Percentiles rank a stretch among this genome's conserved stretches.
phyloP scores from a whole-genome alignment of 192 early-diverging fungal species.

The Coemansia sp. region DNA sequence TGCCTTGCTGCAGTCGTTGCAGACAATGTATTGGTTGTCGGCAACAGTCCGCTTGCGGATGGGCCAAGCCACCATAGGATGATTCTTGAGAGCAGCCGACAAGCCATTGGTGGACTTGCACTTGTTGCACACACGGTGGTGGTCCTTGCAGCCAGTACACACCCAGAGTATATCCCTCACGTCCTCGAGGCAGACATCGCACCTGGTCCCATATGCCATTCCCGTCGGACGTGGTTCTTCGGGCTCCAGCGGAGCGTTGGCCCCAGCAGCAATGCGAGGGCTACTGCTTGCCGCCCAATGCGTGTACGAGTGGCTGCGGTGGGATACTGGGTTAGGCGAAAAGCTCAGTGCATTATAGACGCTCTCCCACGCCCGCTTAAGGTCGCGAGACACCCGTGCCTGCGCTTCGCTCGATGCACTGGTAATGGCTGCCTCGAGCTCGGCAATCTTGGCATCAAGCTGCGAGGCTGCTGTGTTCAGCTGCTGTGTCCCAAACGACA shows the following conservation, averaged over 20 bases:
- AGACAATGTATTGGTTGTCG: slow-evolving; percentile 48
- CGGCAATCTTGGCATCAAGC: slow-evolving; percentile 46
- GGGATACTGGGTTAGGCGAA: slow-evolving; percentile 21
- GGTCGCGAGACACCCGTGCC: slow-evolving; percentile 41
- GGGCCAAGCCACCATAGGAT: slow-evolving; percentile 42
- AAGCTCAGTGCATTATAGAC: slow-evolving; percentile 45
- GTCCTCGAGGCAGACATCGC: slow-evolving; percentile 20
- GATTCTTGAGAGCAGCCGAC: background rate
- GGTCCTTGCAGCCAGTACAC: slow-evolving; percentile 22
- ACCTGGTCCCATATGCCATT: slow-evolving; percentile 2
- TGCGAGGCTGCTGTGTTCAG: slow-evolving; percentile 38
- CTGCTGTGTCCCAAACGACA: slow-evolving; percentile 35
- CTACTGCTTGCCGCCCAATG: slow-evolving; percentile 41
- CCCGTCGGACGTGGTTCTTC: slow-evolving; percentile 3
- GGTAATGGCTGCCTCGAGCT: slow-evolving; percentile 36
- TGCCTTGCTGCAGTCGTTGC: slow-evolving; percentile 55
- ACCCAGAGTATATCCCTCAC: slow-evolving; percentile 38
- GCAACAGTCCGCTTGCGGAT: slow-evolving; percentile 18
- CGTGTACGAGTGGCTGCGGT: slow-evolving; percentile 14
- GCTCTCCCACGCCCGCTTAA: slow-evolving; percentile 47
- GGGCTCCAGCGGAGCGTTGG: slow-evolving; percentile 44
- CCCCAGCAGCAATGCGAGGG: slow-evolving; percentile 14
- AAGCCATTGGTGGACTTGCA: slow-evolving; percentile 20
- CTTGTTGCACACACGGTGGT: slow-evolving; percentile 38
- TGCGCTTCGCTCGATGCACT: slow-evolving; percentile 43